Evolutionary conservation across 2,329 filamentous ascomycete species (phyloP).

Genomic region (Trichoderma atrobrunneum): DNA sequence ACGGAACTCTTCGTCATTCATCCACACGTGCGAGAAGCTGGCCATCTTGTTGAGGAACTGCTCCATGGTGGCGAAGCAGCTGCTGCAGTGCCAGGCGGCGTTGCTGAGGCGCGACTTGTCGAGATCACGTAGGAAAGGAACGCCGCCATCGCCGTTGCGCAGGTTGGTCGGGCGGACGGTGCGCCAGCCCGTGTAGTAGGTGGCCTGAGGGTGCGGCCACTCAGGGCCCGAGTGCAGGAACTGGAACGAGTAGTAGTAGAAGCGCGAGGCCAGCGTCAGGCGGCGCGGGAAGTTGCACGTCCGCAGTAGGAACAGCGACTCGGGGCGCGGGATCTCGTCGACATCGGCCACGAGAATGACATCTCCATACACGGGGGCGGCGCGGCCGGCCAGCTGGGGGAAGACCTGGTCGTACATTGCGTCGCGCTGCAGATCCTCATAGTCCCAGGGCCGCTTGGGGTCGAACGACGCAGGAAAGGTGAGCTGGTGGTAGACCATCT

Average conservation of each 20-base stretch:
- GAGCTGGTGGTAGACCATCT: conserved; percentile 60
- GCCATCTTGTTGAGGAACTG: conserved; percentile 56
- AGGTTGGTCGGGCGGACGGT: conserved; percentile 56
- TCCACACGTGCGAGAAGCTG: conserved; percentile 53
- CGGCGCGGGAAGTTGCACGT: conserved; percentile 52
- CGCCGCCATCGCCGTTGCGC: conserved; percentile 45
- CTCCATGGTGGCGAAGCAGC: conserved; percentile 55
- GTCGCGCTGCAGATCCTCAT: conserved; percentile 54
- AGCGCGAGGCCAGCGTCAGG: conserved; percentile 49
- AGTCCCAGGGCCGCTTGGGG: conserved; percentile 44
- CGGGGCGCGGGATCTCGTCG: conserved; percentile 57
- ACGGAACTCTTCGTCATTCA: conserved; percentile 49
- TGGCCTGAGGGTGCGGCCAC: conserved; percentile 61
- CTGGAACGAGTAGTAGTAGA: conserved; percentile 60
- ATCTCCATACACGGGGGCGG: conserved; percentile 47
- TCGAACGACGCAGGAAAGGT: conserved; percentile 42
- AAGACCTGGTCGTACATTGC: conserved; percentile 58
- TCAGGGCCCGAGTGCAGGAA: conserved; percentile 40
- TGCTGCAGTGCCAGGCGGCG: conserved; percentile 61
- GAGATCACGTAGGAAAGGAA: conserved; percentile 37
- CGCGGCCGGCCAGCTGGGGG: conserved; percentile 41
- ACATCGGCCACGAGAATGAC: conserved; percentile 59
- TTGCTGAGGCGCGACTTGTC: conserved; percentile 47
- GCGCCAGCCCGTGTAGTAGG: conserved; percentile 43
- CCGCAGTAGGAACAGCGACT: conserved; percentile 47